Evolutionary conservation across 192 early-diverging fungal species (phyloP).

Genomic region (Chytriomyces hyalinus): DNA sequence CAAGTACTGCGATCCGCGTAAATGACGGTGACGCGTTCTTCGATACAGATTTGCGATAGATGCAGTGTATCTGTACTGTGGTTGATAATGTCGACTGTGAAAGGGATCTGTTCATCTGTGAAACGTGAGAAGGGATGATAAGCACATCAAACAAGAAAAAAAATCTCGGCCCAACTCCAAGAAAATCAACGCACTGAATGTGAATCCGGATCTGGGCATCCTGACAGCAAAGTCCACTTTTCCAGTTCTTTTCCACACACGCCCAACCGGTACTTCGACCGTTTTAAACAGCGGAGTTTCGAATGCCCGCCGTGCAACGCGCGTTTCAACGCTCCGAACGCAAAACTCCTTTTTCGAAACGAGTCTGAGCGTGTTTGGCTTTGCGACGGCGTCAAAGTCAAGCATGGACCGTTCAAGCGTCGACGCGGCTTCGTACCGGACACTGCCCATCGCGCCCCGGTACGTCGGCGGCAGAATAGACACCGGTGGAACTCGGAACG

Average conservation of each 20-base stretch:
- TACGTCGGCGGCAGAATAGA: constrained; percentile 35
- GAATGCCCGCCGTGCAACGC: constrained; percentile 3
- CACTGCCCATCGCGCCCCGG: constrained; percentile 29
- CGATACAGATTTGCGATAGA: constrained; percentile 25
- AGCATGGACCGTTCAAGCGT: constrained; percentile 5
- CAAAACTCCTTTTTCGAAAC: constrained; percentile 23
- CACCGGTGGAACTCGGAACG: constrained; percentile 38
- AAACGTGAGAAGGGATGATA: not conserved
- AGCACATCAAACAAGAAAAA: too few species aligned
- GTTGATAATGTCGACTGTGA: constrained; percentile 21
- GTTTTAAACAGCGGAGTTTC: constrained; percentile 23
- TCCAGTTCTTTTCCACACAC: not conserved
- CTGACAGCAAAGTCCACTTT: constrained; percentile 15
- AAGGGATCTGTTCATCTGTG: constrained; percentile 30
- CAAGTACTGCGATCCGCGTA: constrained; percentile 17
- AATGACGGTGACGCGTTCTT: constrained; percentile 31
- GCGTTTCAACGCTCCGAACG: constrained; percentile 32
- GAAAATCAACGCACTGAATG: constrained; percentile 17
- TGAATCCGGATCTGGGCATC: constrained; percentile 23
- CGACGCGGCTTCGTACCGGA: constrained; percentile 32
- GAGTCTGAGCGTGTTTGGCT: not conserved
- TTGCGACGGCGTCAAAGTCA: not conserved
- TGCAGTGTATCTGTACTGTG: not conserved
- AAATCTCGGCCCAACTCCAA: not conserved
- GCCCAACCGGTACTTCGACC: not conserved